Evolutionary conservation across 768 basidiomycete genomes (phyloP), one percentile per base, ranked within the genome.

Genomic region (Leccinum ochraceum): DNA sequence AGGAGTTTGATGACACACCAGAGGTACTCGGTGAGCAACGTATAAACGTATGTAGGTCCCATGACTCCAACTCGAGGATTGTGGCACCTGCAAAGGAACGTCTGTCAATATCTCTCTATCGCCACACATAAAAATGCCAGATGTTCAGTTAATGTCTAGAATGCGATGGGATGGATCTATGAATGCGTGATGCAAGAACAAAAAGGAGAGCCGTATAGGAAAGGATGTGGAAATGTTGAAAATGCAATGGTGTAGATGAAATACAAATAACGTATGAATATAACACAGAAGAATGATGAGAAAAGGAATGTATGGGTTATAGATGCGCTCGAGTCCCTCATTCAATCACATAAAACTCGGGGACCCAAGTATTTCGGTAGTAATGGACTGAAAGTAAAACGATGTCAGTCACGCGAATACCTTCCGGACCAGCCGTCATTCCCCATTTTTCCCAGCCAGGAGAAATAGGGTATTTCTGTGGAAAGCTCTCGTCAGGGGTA

Each of bases 341-440:
- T 34, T 53, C 52, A 10, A 53, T 53, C 10, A 53, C n/a, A 17
- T 53, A 53, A n/a, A 53, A 11, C 52, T 53, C 52, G 28, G 52
- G 52, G n/a, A 53, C 30, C 52, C 52, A 53, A n/a, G 30, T 9
- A 34, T 53, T 53, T 28, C 30, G 52, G 6, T 53, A 53, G n/a
- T 53, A 53, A 34, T 53, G 52, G 2, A 53, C 6, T 11, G 52
- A 53, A 8, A 53, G n/a, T 30, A 53, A 20, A 32, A 53, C 52
- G 30, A 53, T 34, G 20, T 53, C 52, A 28, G 52, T 17, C n/a
- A 53, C 52, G 30, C 52, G 52, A 53, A 53, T 53, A 34, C 52
- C 52, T 34, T 53, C 52, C 32, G 52, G 30, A 34, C 52, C 52
- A 34, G n/a, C 52, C 52, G n/a, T 53, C 32, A 53, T 32, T 32